A percentile compares a stretch with the other conserved stretches of the same genome.
Conservation (phyloP, 805 yeast species). For the Ogataea nonfermentans region DNA sequence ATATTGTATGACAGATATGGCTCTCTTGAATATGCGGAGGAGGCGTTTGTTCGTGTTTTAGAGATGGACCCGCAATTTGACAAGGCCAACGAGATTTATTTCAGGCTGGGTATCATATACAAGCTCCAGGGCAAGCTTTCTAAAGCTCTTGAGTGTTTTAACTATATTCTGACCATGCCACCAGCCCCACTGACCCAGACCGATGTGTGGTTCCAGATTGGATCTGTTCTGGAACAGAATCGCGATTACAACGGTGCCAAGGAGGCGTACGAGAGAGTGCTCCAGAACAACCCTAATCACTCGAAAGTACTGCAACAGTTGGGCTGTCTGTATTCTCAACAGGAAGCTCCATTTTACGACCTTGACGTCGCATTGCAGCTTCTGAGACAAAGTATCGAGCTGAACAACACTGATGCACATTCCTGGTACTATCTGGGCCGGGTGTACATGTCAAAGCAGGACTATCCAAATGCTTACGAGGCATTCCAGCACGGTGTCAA, state of each 20-base stretch:
- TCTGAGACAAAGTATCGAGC: constrained; percentile 81
- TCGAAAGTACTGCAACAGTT: constrained; percentile 94
- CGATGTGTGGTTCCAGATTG: constrained; percentile 98
- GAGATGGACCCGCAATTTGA: constrained; percentile 96
- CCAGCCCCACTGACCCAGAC: constrained; percentile 95
- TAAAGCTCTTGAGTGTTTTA: constrained; percentile 91
- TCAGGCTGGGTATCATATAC: constrained; percentile 93
- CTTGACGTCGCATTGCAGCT: constrained; percentile 80
- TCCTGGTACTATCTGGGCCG: constrained; percentile 97
- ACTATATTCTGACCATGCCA: constrained; percentile 84
- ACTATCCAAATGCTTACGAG: constrained; percentile 94
- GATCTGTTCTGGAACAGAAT: constrained; percentile 91
- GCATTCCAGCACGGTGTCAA: constrained; percentile 99
- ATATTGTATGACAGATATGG: constrained; percentile 95
- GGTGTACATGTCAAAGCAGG: constrained; percentile 94
- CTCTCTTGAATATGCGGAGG: constrained; percentile 95
- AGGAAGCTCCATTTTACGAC: constrained; percentile 67
- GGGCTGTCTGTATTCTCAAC: constrained; percentile 89
- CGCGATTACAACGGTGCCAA: constrained; percentile 88
- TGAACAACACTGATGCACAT: constrained; percentile 89
- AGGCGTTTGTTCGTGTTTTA: constrained; percentile 93
- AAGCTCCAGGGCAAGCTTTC: constrained; percentile 88
- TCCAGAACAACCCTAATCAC: constrained; percentile 87
- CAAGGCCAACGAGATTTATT: constrained; percentile 93
- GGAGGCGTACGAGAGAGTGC: constrained; percentile 92